Evolutionary conservation across 179 eudicot genomes (phyloP), one percentile per base, ranked within the genome.

Genomic region (Beta lomatogona): DNA sequence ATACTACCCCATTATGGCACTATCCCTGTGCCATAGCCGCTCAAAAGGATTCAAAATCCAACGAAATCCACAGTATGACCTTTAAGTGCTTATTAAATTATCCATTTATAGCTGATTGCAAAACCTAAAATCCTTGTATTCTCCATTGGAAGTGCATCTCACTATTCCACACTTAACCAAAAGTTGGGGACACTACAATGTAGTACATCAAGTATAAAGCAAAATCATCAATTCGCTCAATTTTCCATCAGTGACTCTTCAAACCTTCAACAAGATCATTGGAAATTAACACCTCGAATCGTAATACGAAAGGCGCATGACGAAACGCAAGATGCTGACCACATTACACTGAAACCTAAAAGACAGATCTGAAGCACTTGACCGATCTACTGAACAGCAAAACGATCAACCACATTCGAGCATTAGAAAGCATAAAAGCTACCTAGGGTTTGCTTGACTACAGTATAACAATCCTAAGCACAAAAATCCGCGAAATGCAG

Each of bases 401-500:
- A 58, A 41, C 1, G 10, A 57, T 58, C 78, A 10, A 57, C 67
- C 18, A 75, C 28, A 58, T 13, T 54, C 53, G 28, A 75, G 41
- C 41, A 36, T 36, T 36, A 36, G 41, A 36, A 36, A 36, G 41
- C 41, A 36, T 36, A n/a, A 25, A 44, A 54, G 21, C 50, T 70
- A 57, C 14, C 14, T 67, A 79, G 57, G 65, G 71, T 70, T 76
- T 28, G 8, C 53, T 52, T 31, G 16, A 11, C 28, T 54, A 21
- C 69, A 73, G 46, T 46, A 9, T 15, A 55, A 69, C 8, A 55
- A 19, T 22, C 52, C 44, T 19, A 14, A 50, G 25, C 65, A 52
- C 10, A 60, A 76, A 21, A 52, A 22, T 25, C 73, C 55, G 73
- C 14, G 73, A 52, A 36, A 15, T 75, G 66, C 78, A 75, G 31